A percentile compares a stretch with the other conserved stretches of the same genome.
phyloP scores from a whole-genome alignment of 1,139 yeast genomes.

The Pichia sp. region DNA sequence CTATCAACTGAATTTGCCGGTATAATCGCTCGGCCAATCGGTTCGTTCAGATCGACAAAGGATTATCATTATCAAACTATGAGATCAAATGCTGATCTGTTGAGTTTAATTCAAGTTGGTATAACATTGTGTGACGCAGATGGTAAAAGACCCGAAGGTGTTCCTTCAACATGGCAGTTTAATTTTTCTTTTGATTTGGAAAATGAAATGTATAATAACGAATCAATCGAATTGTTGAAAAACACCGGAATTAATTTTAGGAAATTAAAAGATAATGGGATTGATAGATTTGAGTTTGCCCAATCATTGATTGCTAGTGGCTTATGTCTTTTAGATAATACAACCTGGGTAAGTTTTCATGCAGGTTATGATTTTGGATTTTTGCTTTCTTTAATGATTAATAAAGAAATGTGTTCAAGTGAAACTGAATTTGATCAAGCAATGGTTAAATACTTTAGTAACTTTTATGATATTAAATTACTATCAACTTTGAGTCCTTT shows the following conservation, averaged over 20 bases:
- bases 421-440: conserved; percentile 75
- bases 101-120: conserved; percentile 82
- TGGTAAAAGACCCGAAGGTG: conserved; percentile 67
- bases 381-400: conserved; percentile 68
- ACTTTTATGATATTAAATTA: conserved; percentile 75
- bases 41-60: conserved; percentile 82
- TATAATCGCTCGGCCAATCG: conserved; percentile 91
- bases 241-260: conserved; percentile 82
- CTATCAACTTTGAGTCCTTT: conserved; percentile 43
- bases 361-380: conserved; percentile 95
- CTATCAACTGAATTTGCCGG: conserved; percentile 94
- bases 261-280: conserved; percentile 71
- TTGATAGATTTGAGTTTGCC: conserved; percentile 73
- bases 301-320: conserved; percentile 86
- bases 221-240: conserved; percentile 65
- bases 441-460: conserved; percentile 71
- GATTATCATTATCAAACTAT: conserved; percentile 96
- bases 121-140: conserved; percentile 74
- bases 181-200: conserved; percentile 76
- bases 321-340: conserved; percentile 60
- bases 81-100: conserved; percentile 81
- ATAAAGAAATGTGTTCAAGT: conserved; percentile 71
- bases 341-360: conserved; percentile 89
- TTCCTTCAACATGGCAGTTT: conserved; percentile 90
- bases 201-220: conserved; percentile 76